phyloP scores from a whole-genome alignment of 176 grass and related monocot genomes.

The Ananas comosus region DNA sequence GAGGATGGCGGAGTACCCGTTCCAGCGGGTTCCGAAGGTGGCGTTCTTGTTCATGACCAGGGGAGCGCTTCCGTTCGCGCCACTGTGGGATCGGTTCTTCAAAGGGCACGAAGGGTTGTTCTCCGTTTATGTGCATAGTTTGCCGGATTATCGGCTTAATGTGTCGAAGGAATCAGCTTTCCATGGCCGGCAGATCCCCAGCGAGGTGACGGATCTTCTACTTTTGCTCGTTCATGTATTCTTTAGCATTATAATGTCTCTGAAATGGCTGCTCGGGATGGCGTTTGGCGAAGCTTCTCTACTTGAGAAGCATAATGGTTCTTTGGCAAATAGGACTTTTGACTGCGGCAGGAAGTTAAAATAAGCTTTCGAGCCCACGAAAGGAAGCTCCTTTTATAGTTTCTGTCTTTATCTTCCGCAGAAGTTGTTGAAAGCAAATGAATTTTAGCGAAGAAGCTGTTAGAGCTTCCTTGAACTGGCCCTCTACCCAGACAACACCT shows the following conservation, averaged over 20 bases:
- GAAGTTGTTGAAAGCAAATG: too few relatives aligned
- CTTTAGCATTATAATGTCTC: background rate
- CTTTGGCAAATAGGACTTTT: too few relatives aligned
- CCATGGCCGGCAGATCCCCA: constrained; percentile 48
- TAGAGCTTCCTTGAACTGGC: too few relatives aligned
- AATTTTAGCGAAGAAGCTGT: too few relatives aligned
- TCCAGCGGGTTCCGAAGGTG: constrained; percentile 49
- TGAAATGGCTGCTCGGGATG: background rate
- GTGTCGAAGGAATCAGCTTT: constrained; percentile 49
- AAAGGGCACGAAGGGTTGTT: constrained; percentile 35
- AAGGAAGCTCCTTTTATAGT: too few relatives aligned
- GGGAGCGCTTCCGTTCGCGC: constrained; percentile 41
- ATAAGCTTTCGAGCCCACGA: too few relatives aligned
- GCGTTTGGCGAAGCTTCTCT: too few relatives aligned
- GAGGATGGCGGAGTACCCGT: constrained; percentile 39
- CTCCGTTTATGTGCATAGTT: constrained; percentile 54
- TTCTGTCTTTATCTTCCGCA: too few relatives aligned
- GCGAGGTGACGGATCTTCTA: constrained; percentile 33
- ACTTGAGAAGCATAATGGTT: too few relatives aligned
- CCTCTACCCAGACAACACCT: too few relatives aligned
- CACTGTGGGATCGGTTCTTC: constrained; percentile 64
- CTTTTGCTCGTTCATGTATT: background rate
- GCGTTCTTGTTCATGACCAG: constrained; percentile 63
- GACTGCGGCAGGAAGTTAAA: too few relatives aligned
- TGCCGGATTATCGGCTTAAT: constrained; percentile 65